Evolutionary conservation across 192 early-diverging fungal genomes (phyloP).

Genomic region (Rhizophagus clarus): DNA sequence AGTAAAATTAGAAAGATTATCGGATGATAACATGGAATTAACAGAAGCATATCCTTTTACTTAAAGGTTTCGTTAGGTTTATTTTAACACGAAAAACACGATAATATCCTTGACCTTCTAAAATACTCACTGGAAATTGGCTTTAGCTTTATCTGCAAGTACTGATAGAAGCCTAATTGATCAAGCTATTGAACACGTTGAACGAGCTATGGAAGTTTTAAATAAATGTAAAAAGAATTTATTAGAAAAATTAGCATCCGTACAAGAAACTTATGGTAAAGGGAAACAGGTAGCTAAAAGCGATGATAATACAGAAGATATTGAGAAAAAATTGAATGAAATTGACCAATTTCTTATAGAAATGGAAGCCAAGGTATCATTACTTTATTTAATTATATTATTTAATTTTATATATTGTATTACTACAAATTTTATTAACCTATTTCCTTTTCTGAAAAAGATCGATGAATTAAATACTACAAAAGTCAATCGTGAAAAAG

Average conservation of each 20-base stretch:
- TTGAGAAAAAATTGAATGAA: conserved; percentile 59
- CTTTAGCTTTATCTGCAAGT: conserved; percentile 64
- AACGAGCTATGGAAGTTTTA: conserved; percentile 58
- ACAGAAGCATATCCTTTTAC: conserved; percentile 55
- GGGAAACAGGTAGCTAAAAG: conserved; percentile 44
- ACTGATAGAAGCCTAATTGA: conserved; percentile 44
- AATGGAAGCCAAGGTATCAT: conserved; percentile 62
- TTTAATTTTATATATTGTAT: neutral
- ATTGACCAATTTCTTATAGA: conserved; percentile 63
- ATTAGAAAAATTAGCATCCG: conserved; percentile 33
- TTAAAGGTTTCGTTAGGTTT: neutral
- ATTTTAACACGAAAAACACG: neutral
- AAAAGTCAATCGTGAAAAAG: conserved; percentile 41
- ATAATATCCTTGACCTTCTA: conserved; percentile 3
- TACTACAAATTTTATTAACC: conserved; percentile 6
- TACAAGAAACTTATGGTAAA: conserved; percentile 42
- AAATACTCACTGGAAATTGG: conserved; percentile 64
- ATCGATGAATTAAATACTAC: conserved; percentile 42
- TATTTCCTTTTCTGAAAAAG: conserved; percentile 33
- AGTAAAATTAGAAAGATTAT: conserved; percentile 53
- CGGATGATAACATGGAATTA: conserved; percentile 58
- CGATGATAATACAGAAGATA: conserved; percentile 36
- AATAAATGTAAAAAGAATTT: conserved; percentile 51
- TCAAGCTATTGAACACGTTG: conserved; percentile 56
- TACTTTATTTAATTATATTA: neutral